phyloP scores from a whole-genome alignment of 768 basidiomycete genomes.

The Boletus subcaerulescens region DNA sequence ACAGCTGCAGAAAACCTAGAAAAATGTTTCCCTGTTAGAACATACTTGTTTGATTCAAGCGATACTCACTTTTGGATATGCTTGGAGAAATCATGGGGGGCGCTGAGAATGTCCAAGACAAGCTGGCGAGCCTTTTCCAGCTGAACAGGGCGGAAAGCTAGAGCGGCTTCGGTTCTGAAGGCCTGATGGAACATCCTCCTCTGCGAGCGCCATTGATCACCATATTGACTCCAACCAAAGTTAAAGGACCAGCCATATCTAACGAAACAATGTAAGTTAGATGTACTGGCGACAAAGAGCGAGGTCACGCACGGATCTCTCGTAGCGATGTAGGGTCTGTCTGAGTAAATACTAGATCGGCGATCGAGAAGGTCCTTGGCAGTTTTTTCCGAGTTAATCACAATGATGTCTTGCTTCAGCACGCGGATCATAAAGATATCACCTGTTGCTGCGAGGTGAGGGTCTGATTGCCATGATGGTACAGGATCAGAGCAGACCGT shows the following conservation, averaged over 20 bases:
- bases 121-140: conserved; percentile 21
- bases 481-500: conserved; percentile 7
- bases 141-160: conserved; percentile 15
- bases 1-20: conserved; percentile 18
- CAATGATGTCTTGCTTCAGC: conserved; percentile 19
- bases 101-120: conserved; percentile 9
- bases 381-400: conserved; percentile 25
- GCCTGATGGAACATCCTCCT: conserved; percentile 23
- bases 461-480: not conserved
- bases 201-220: conserved; percentile 24
- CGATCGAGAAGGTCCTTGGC: conserved; percentile 30
- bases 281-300: not conserved
- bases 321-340: conserved; percentile 20
- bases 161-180: conserved; percentile 17
- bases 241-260: conserved; percentile 24
- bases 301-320: conserved; percentile 9
- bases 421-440: conserved; percentile 22
- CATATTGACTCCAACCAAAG: conserved; percentile 17
- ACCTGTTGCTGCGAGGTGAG: conserved; percentile 6
- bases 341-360: conserved; percentile 28
- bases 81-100: not conserved
- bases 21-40: not conserved
- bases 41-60: not conserved
- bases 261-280: not conserved
- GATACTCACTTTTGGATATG: conserved; percentile 10